Conservation (phyloP, 306 rosid species). For the Sechiopsis laciniata region DNA sequence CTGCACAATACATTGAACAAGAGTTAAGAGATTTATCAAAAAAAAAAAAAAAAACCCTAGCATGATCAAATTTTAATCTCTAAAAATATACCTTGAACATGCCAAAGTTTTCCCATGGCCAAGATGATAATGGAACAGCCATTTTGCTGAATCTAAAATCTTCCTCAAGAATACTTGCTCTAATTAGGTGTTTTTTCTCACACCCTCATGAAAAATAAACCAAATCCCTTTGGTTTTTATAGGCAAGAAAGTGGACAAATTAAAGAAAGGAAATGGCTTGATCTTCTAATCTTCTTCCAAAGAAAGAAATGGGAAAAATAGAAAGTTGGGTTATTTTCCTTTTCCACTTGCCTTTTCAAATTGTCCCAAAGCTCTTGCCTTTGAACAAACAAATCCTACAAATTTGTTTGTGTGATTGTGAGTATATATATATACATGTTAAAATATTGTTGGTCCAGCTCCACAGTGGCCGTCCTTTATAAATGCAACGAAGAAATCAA, state of each 20-base stretch:
- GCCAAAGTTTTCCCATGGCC: constrained; percentile 90
- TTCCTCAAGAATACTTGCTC: not conserved
- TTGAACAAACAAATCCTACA: constrained; percentile 1
- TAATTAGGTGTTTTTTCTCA: not conserved
- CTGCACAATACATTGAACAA: constrained; percentile 11
- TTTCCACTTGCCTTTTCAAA: constrained; percentile 15
- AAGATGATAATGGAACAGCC: constrained; percentile 65
- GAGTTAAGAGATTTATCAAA: not conserved
- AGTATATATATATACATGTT: not conserved
- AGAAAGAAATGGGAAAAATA: not conserved
- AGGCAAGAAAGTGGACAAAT: not conserved
- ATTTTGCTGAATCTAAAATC: constrained; percentile 24
- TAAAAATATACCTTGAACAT: constrained; percentile 48
- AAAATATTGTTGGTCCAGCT: not conserved
- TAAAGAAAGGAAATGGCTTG: not conserved
- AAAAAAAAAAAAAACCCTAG: not conserved
- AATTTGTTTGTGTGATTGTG: not conserved
- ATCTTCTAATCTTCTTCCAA: not conserved
- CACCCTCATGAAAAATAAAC: not conserved
- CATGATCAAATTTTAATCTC: not conserved
- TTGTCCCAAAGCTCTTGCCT: not conserved
- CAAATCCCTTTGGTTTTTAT: not conserved
- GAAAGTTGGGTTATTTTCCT: not conserved
- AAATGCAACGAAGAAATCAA: constrained; percentile 1
- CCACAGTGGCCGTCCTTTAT: not conserved